phyloP scores from a whole-genome alignment of 106 monocot genomes.

The Narthecium ossifragum region DNA sequence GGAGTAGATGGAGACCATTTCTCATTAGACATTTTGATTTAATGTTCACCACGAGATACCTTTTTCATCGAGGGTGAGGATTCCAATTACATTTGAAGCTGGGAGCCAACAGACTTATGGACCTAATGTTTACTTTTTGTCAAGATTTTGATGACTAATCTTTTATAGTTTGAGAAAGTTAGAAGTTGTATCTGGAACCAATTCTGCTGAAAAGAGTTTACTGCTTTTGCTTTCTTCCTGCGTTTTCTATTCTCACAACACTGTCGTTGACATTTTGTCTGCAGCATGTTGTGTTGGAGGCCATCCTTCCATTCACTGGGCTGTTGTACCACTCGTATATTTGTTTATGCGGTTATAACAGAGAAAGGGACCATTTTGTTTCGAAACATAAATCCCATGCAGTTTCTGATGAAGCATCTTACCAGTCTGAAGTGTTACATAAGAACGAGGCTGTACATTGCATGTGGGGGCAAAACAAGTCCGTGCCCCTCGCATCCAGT shows the following conservation, averaged over 20 bases:
- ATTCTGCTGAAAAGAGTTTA: background rate
- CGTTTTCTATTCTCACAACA: background rate
- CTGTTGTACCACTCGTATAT: slow-evolving; percentile 3
- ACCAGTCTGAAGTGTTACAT: background rate
- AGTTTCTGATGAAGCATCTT: background rate
- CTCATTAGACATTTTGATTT: too few species aligned
- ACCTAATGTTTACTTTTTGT: too few species aligned
- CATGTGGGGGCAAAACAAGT: slow-evolving; percentile 1
- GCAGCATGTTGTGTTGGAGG: slow-evolving; percentile 21
- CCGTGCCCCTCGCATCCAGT: background rate
- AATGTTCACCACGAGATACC: too few species aligned
- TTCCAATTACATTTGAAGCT: too few species aligned
- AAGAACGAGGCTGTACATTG: slow-evolving; percentile 3
- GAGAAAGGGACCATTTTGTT: slow-evolving; percentile 12
- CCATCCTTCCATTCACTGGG: slow-evolving; percentile 8
- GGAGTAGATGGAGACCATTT: too few species aligned
- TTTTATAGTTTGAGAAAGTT: too few species aligned
- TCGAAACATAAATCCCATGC: background rate
- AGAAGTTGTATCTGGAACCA: too few species aligned
- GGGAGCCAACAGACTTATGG: too few species aligned
- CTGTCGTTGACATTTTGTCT: background rate
- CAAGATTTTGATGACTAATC: too few species aligned
- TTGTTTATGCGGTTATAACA: slow-evolving; percentile 15
- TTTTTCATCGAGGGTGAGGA: too few species aligned
- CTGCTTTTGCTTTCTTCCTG: too few species aligned